Conservation (phyloP, 768 basidiomycete genomes). For the Suillus decipiens region DNA sequence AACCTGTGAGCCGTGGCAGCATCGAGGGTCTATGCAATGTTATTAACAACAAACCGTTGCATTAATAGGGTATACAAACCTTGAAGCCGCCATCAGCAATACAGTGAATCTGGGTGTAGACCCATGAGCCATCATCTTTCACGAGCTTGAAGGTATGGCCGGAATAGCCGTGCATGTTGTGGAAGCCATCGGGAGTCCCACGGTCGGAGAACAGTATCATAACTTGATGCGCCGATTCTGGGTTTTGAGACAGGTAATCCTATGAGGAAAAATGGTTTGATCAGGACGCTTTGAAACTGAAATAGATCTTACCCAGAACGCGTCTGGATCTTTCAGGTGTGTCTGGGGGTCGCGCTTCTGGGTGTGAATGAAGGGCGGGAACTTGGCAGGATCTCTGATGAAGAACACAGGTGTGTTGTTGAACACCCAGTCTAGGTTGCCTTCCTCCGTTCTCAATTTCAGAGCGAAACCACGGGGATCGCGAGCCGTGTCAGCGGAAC, state of each 20-base stretch:
- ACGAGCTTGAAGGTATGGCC: constrained; percentile 91
- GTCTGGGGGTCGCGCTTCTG: constrained; percentile 92
- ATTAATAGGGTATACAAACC: constrained; percentile 37
- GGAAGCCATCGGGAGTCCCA: constrained; percentile 88
- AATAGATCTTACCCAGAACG: constrained; percentile 66
- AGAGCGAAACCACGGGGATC: constrained; percentile 93
- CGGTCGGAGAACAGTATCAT: constrained; percentile 95
- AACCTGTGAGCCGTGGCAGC: constrained; percentile 63
- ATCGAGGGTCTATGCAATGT: constrained; percentile 62
- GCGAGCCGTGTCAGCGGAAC: constrained; percentile 89
- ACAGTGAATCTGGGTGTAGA: constrained; percentile 87
- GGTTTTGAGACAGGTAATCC: constrained; percentile 89
- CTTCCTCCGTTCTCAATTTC: constrained; percentile 88
- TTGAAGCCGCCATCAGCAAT: constrained; percentile 80
- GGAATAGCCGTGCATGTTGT: constrained; percentile 88
- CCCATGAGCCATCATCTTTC: constrained; percentile 80
- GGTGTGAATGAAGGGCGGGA: constrained; percentile 94
- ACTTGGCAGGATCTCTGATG: constrained; percentile 84
- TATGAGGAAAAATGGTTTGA: constrained; percentile 37
- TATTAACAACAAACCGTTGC: constrained; percentile 3
- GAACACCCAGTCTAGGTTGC: constrained; percentile 91
- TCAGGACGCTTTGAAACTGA: constrained; percentile 29
- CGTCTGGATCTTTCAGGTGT: constrained; percentile 84
- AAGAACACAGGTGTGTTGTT: constrained; percentile 94
- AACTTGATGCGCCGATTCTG: constrained; percentile 87